A percentile compares a stretch with the other conserved stretches of the same genome.
Evolutionary conservation across 2,329 filamentous ascomycete species (phyloP).

Genomic region (Colletotrichum tabaci): DNA sequence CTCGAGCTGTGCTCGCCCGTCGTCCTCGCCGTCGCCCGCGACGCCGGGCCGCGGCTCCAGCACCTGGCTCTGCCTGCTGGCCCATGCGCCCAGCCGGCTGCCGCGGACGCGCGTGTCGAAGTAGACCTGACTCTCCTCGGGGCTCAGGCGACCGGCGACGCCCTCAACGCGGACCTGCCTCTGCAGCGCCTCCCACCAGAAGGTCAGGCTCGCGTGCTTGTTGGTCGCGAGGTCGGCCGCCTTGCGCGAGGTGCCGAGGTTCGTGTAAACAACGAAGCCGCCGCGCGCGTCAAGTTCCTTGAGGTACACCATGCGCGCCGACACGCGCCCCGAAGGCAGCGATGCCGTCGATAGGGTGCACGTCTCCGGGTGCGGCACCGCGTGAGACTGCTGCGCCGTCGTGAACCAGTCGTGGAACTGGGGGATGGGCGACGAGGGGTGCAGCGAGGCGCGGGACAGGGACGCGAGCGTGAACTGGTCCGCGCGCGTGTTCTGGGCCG

Average conservation of each 20-base stretch:
- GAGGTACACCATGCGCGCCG: conserved; percentile 89
- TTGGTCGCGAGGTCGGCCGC: conserved; percentile 80
- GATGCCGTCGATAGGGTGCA: conserved; percentile 88
- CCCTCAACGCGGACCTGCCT: conserved; percentile 94
- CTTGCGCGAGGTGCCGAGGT: conserved; percentile 85
- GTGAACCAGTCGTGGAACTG: conserved; percentile 96
- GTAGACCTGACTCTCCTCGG: conserved; percentile 80
- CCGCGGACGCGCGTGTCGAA: conserved; percentile 81
- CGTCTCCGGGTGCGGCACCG: conserved; percentile 85
- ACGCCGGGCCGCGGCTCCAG: conserved; percentile 62
- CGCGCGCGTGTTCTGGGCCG: conserved; percentile 73
- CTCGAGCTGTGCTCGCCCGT: conserved; percentile 82
- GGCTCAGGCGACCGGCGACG: conserved; percentile 73
- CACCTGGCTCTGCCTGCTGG: conserved; percentile 88
- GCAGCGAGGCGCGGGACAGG: conserved; percentile 74
- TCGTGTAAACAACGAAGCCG: conserved; percentile 94
- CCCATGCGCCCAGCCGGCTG: conserved; percentile 91
- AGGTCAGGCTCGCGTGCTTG: conserved; percentile 84
- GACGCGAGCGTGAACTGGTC: conserved; percentile 80
- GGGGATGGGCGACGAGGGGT: conserved; percentile 74
- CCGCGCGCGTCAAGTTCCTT: conserved; percentile 86
- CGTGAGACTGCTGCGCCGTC: conserved; percentile 68
- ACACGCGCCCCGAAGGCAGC: conserved; percentile 87
- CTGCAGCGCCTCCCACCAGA: conserved; percentile 91
- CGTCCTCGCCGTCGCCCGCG: conserved; percentile 61